Base-by-base conservation (phyloP, 768 basidiomycete genomes). In the Rhizopogon vinicolor region DNA sequence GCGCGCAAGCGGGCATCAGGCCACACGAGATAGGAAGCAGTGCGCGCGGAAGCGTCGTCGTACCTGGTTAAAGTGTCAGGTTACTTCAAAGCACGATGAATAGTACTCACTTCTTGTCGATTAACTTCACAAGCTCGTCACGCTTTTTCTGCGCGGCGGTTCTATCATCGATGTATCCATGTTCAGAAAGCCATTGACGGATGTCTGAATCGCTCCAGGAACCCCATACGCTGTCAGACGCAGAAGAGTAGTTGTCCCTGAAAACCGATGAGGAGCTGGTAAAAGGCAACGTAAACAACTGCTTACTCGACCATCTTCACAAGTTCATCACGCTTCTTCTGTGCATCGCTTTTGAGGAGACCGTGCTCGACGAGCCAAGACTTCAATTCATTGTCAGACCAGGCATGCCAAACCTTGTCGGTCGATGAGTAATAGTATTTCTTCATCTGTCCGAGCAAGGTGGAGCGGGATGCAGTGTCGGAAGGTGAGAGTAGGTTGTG, bases 1-100 rank as follows among this genome's bases (percentile, higher is more conserved):
- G 89, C 93, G 44, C 94, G 86, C 28, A 98, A 83, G 33, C 95
- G 82, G 3, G 94, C 91, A 64, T 98, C 95, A 12, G 92, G 91
- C 96, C 96, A 98, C 9, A 81, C 79, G 49, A 95, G 75, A 72
- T 96, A 97, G 2, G 83, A 74, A 2, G 85, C 77, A 1, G 79
- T 77, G 37, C 74, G 71, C 5, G 62, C 51, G n/a, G 66, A 65
- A 48, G 68, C 66, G 51, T 85, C 81, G 53, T 75, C 76, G 63
- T 83, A 85, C 66, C 83, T 90, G 60, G n/a, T 35, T 29, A 16
- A 3, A 9, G 25, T 22, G 3, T 49, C 9, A 49, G 35, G 5
- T 8, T 16, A 16, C 16, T 25, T 49, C 22, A 7, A 45, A 65
- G 44, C 44, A 14, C 13, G 31, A 41, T n/a, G 28, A 45, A 12